Evolutionary conservation across 805 yeast species (phyloP), one percentile per base, ranked within the genome.

Genomic region (Yarrowia bubula): DNA sequence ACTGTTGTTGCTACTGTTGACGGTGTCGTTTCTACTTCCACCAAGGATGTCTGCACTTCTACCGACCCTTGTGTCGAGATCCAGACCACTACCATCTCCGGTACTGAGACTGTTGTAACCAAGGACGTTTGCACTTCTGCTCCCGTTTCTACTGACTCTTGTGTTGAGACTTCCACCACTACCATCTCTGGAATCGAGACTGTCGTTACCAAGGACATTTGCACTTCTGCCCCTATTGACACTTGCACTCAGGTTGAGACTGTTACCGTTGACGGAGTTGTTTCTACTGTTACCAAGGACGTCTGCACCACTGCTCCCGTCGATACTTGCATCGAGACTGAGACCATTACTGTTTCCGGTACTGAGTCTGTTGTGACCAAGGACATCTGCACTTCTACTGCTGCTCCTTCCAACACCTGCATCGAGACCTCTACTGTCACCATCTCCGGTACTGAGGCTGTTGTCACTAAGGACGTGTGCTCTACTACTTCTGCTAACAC

Each of bases 31-130:
- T 4, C 42, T 11, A 9, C 6, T 13, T 32, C 17, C 11, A 48
- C 55, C 42, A 48, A 48, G 61, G 46, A 53, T 13, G 41, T 41
- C 8, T 39, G 44, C 10, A n/a, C n/a, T n/a, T 7, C 61, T 39
- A n/a, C 60, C 11, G 28, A 22, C 28, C 5, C 28, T 22, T 22
- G 28, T 5, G 5, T 22, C 5, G 28, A 22, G 18, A 17, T 31
- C 28, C 31, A 31, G 28, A 22, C 28, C 5, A 5, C 28, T 22
- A 22, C 28, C 28, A 22, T 22, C 28, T 3, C 28, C 28, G 28
- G 28, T 22, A 22, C 28, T 22, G 33, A 18, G 32, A 3, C 28
- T 22, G 5, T 5, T 22, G 28, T 22, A 3, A 22, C 28, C 28
- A 22, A 22, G 28, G 28, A 22, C 5, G 28, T 22, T 5, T 22